Base-by-base conservation (phyloP, 352 stramenopile genomes). In the Phytophthora hybrid region DNA sequence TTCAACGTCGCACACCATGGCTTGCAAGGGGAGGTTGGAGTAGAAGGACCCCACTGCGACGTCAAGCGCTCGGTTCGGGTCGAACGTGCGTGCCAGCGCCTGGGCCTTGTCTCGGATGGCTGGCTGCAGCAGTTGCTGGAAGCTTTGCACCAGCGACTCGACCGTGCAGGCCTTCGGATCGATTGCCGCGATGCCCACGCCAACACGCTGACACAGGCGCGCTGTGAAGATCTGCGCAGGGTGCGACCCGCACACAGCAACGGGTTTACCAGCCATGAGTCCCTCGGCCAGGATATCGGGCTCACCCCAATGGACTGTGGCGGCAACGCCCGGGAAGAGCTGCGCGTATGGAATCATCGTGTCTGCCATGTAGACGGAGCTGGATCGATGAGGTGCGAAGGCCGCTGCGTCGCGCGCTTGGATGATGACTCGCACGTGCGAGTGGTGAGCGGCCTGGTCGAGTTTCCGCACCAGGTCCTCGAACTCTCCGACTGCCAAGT, bases 171-270 rank as follows among this genome's bases (percentile, higher is more conserved):
- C 69, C n/a, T 59, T 71, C 23, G 93, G 74, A 9, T 91, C 78
- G 46, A 90, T 85, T 1, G 86, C 75, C 34, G 75, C 63, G 21
- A 92, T 86, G 32, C 90, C 92, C 4, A 95, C 90, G 6, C 85
- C 88, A 9, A 82, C 69, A 11, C 82, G 77, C 46, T 84, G 68
- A 3, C 92, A 83, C 55, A 92, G 78, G 37, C 80, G 76, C 14
- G 88, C 88, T 77, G 87, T 92, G 74, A 97, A 97, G 37, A 78
- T 83, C 71, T 98, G 93, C 63, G 96, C 85, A n/a, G 84, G 89
- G 76, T 97, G 96, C 44, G 95, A 97, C 1, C 91, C 89, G 65
- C 84, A 95, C 19, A 98, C 77, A 34, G 94, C 85, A 14, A 91
- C 96, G 7, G 93, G 92, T 51, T 95, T 88, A 11, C 89, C 89